Evolutionary conservation across 2,329 filamentous ascomycete species (phyloP), one percentile per base, ranked within the genome.

Genomic region (Diaporthe australafricana): DNA sequence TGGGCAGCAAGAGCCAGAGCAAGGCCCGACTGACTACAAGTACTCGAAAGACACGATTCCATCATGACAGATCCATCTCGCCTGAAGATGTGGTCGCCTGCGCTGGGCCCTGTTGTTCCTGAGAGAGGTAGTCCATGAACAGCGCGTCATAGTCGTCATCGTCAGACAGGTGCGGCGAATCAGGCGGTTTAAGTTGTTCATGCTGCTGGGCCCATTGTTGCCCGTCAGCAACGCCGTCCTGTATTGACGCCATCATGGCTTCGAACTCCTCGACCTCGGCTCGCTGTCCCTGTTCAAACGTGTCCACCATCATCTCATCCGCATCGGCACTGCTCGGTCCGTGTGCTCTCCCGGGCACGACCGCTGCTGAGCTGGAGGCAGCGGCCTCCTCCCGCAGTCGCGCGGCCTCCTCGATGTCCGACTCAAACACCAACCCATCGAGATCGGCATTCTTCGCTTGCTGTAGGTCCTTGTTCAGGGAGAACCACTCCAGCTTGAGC

Each of bases 81-180:
- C 84, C 81, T 27, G 81, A 81, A 3, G 77, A 74, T 32, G 75
- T 72, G 68, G 76, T 72, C 35, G 63, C 67, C 66, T 75, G 71
- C 12, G 57, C 47, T 8, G 72, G 75, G 57, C 77, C 72, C 5
- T 66, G 57, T 17, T 80, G 77, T 60, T 86, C 83, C 73, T 86
- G 81, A n/a, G 87, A 84, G 65, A 90, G 80, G 47, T 93, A 79
- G 75, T 94, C 90, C 83, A 89, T 88, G 78, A 98, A 92, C 12
- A 91, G 80, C 57, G 85, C 82, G 74, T 92, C 90, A 76, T 91
- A 92, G 53, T 91, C 89, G 17, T 87, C 87, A 56, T 91, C 89
- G 67, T 91, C 89, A 0, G 83, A 86, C 40, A 84, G 79, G 0
- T 79, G 77, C 11, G 80, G 77, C 2, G 83, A 82, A 8, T 77